Conservation (phyloP, 495 filamentous ascomycete genomes). For the Daldinia concentrica region DNA sequence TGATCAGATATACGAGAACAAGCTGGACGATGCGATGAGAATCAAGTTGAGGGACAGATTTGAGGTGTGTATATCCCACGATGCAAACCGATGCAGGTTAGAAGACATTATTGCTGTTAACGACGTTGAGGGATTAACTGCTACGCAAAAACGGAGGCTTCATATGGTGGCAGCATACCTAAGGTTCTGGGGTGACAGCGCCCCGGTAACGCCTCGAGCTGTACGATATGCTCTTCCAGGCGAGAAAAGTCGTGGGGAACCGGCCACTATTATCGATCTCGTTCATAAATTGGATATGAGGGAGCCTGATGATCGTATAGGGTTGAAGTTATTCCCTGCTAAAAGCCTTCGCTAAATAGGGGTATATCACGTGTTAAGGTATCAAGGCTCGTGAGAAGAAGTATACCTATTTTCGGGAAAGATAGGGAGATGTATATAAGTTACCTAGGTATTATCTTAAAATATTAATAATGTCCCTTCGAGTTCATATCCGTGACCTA, state of each 20-base stretch:
- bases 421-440: not conserved
- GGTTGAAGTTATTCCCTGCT: not conserved
- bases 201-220: slow-evolving; percentile 12
- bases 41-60: not conserved
- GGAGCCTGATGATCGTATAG: not conserved
- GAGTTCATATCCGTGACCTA: not conserved
- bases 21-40: not conserved
- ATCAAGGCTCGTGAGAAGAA: not conserved
- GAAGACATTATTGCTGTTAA: slow-evolving; percentile 4
- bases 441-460: too few relatives aligned
- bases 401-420: not conserved
- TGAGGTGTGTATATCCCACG: not conserved
- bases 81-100: not conserved
- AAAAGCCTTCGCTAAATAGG: not conserved
- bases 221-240: not conserved
- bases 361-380: not conserved
- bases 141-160: not conserved
- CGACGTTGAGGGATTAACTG: not conserved
- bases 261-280: not conserved
- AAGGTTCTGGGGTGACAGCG: slow-evolving; percentile 2
- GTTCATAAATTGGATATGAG: not conserved
- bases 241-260: not conserved
- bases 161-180: slow-evolving; percentile 6
- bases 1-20: not conserved
- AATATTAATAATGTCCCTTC: not conserved